Conservation (phyloP, 805 yeast genomes). For the Lipomyces lipofer region DNA sequence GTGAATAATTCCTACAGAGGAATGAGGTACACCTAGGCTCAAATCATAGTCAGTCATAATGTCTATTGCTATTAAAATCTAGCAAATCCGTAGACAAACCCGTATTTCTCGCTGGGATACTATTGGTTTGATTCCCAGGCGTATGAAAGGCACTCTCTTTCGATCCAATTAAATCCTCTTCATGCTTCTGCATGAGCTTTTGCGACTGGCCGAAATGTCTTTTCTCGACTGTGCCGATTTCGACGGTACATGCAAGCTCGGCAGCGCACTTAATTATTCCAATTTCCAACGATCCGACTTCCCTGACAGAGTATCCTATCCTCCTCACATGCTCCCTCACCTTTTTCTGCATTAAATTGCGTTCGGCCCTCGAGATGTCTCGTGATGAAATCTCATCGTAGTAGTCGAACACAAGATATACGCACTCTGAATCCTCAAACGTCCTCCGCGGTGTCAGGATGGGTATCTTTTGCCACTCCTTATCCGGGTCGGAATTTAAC, state of each 20-base stretch:
- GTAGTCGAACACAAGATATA: slow-evolving; percentile 2
- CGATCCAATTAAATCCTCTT: not conserved
- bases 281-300: no score
- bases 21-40: no score
- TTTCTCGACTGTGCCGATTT: not conserved
- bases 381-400: not conserved
- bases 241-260: no score
- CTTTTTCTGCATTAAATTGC: no score
- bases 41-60: no score
- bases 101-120: not conserved
- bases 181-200: not conserved
- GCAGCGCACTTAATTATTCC: no score
- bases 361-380: not conserved
- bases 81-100: no score
- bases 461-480: not conserved
- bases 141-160: not conserved
- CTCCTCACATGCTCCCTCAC: no score
- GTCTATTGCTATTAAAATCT: no score
- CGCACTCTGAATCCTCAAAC: slow-evolving; percentile 4
- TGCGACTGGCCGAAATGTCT: not conserved
- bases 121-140: no score
- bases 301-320: no score
- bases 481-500: not conserved
- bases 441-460: not conserved
- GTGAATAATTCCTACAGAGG: no score